These are phyloP conservation scores for Oryza nivara DNA, from an alignment of 176 grass and related monocot species.

Conservation along the genomic window DNA sequence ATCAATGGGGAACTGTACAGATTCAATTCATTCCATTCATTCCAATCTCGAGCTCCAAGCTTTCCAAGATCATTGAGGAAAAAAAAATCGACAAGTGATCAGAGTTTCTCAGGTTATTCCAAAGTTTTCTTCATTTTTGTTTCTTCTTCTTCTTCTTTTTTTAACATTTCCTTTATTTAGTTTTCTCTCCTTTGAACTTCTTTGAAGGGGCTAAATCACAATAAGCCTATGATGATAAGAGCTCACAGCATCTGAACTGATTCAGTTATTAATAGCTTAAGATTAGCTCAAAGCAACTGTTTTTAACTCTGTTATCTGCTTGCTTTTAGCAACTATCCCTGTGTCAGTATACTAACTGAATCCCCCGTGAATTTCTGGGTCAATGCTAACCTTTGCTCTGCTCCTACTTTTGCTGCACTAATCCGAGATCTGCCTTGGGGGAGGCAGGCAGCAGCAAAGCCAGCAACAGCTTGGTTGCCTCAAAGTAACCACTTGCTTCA, in stretches of 20 bases:
- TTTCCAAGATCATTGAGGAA: constrained; percentile 1
- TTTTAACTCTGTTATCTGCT: constrained; percentile 36
- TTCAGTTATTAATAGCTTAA: constrained; percentile 40
- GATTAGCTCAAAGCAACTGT: constrained; percentile 37
- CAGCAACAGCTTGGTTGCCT: constrained; percentile 23
- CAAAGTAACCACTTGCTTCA: constrained; percentile 51
- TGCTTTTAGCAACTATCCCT: neutral
- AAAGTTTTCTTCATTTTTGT: neutral
- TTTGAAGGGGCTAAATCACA: constrained; percentile 24
- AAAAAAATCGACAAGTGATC: constrained; percentile 17
- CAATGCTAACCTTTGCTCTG: constrained; percentile 57
- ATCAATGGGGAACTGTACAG: constrained; percentile 54
- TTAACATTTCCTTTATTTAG: constrained; percentile 22
- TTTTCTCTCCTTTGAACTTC: constrained; percentile 25
- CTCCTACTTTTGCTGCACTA: constrained; percentile 57
- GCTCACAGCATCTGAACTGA: constrained; percentile 7
- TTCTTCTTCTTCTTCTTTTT: neutral
- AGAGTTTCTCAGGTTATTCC: constrained; percentile 38
- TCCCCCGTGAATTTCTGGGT: constrained; percentile 50
- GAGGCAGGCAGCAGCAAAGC: constrained; percentile 9
- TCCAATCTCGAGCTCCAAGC: constrained; percentile 21
- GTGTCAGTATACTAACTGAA: constrained; percentile 26
- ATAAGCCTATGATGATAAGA: constrained; percentile 45
- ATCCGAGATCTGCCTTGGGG: constrained; percentile 45
- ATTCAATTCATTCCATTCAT: constrained; percentile 62